Conservation (phyloP, 495 filamentous ascomycete species). For the Aspergillus sclerotioniger region DNA sequence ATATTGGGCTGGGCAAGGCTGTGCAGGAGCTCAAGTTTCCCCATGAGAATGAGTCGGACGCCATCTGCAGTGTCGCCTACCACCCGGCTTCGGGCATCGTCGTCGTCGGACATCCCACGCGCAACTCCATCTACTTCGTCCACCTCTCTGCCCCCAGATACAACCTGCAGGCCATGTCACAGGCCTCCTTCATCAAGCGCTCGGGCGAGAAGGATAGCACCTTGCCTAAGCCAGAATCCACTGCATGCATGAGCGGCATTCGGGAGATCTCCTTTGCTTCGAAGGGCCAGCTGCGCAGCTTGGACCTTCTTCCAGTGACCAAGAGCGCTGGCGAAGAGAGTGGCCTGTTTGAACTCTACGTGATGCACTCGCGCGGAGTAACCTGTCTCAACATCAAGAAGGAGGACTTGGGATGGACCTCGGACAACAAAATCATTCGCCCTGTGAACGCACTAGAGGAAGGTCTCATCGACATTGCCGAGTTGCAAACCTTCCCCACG, state of each 20-base stretch:
- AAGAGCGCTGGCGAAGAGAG: slow-evolving; percentile 51
- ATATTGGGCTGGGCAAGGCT: slow-evolving; percentile 89
- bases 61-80: slow-evolving; percentile 93
- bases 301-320: slow-evolving; percentile 75
- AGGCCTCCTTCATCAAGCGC: slow-evolving; percentile 79
- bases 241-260: slow-evolving; percentile 92
- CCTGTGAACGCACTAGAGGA: slow-evolving; percentile 70
- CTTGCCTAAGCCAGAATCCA: slow-evolving; percentile 82
- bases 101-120: slow-evolving; percentile 90
- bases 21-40: slow-evolving; percentile 97
- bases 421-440: slow-evolving; percentile 78
- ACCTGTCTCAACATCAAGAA: slow-evolving; percentile 80
- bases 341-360: slow-evolving; percentile 86
- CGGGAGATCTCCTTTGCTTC: slow-evolving; percentile 89
- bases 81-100: slow-evolving; percentile 88
- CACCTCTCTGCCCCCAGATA: slow-evolving; percentile 92
- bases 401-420: slow-evolving; percentile 83
- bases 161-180: slow-evolving; percentile 71
- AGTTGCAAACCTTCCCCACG: slow-evolving; percentile 46
- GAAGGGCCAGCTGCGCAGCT: slow-evolving; percentile 83
- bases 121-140: slow-evolving; percentile 96
- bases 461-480: slow-evolving; percentile 53
- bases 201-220: slow-evolving; percentile 68
- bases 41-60: slow-evolving; percentile 94
- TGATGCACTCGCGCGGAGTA: slow-evolving; percentile 95